phyloP scores from a whole-genome alignment of 345 rosid genomes.

The Pugionium cornutum region DNA sequence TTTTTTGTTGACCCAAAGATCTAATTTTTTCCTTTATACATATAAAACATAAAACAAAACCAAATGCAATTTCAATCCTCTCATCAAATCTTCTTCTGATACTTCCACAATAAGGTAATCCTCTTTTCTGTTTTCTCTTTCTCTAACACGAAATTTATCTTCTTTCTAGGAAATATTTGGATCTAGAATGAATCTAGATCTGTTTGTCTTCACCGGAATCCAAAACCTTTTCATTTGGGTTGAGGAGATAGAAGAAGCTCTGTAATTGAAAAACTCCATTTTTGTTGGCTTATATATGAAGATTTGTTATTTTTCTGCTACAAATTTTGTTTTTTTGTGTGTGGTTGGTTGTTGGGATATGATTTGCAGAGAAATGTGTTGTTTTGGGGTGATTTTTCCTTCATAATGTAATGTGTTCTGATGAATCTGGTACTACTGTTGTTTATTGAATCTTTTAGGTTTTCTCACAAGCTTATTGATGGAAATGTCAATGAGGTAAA shows the following conservation, averaged over 20 bases:
- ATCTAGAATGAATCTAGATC: slow-evolving; percentile 30
- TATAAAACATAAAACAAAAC: slow-evolving; percentile 17
- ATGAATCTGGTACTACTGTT: background rate
- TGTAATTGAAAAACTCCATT: background rate
- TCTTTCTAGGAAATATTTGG: slow-evolving; percentile 12
- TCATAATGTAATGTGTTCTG: slow-evolving; percentile 24
- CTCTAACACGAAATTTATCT: background rate
- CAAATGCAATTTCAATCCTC: slow-evolving; percentile 29
- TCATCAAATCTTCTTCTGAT: slow-evolving; percentile 28
- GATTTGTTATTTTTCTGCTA: background rate
- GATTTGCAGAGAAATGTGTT: slow-evolving; percentile 9
- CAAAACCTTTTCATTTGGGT: background rate
- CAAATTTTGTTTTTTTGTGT: background rate
- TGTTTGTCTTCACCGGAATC: slow-evolving; percentile 16
- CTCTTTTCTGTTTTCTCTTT: slow-evolving; percentile 4
- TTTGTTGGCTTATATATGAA: slow-evolving; percentile 12
- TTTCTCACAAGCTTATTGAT: slow-evolving; percentile 40
- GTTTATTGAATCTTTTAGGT: slow-evolving; percentile 30
- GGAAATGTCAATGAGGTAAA: slow-evolving; percentile 41
- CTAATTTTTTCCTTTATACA: slow-evolving; percentile 8
- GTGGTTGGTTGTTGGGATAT: slow-evolving; percentile 24
- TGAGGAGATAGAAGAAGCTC: slow-evolving; percentile 9
- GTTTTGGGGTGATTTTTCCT: background rate
- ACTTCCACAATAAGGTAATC: slow-evolving; percentile 32
- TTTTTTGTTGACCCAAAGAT: slow-evolving; percentile 36